A percentile compares a stretch with the other conserved stretches of the same genome.
Evolutionary conservation across 1,284 basidiomycete species (phyloP).

Genomic region (Gomphus bonarii): DNA sequence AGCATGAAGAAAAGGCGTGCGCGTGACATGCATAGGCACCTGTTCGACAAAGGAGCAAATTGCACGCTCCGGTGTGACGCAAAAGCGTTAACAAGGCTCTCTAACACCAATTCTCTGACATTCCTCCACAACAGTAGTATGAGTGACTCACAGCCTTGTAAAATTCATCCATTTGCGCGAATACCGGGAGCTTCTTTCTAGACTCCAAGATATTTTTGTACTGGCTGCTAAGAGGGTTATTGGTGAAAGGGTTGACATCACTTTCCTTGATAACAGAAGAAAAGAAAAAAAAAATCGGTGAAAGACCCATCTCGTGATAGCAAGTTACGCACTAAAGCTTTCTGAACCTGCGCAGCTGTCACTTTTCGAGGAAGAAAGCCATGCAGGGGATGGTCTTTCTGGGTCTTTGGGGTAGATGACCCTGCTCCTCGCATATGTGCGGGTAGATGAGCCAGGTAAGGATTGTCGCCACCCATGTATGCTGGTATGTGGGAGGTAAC

Average conservation of each 20-base stretch:
- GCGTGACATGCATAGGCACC: neutral
- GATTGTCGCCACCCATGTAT: conserved; percentile 30
- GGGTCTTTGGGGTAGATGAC: conserved; percentile 16
- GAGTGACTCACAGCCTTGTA: conserved; percentile 61
- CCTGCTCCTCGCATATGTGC: conserved; percentile 25
- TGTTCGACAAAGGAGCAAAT: neutral
- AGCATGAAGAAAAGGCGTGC: neutral
- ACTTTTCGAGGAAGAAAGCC: conserved; percentile 76
- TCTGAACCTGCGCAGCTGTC: conserved; percentile 59
- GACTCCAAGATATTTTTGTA: conserved; percentile 84
- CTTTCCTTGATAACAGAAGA: conserved; percentile 45
- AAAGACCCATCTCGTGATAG: neutral
- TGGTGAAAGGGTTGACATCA: conserved; percentile 85
- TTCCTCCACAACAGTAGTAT: conserved; percentile 23
- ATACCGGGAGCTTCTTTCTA: conserved; percentile 88
- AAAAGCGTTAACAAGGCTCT: neutral
- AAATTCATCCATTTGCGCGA: conserved; percentile 88
- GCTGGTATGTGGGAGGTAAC: neutral
- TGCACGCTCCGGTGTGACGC: neutral
- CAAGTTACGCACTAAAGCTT: conserved; percentile 52
- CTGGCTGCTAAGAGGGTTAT: conserved; percentile 59
- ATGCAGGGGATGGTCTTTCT: conserved; percentile 50
- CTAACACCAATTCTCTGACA: conserved; percentile 21
- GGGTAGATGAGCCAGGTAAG: conserved; percentile 43
- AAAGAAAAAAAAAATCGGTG: neutral